Evolutionary conservation across 495 filamentous ascomycete genomes (phyloP).

Genomic region (Xanthoparmelia taractica): DNA sequence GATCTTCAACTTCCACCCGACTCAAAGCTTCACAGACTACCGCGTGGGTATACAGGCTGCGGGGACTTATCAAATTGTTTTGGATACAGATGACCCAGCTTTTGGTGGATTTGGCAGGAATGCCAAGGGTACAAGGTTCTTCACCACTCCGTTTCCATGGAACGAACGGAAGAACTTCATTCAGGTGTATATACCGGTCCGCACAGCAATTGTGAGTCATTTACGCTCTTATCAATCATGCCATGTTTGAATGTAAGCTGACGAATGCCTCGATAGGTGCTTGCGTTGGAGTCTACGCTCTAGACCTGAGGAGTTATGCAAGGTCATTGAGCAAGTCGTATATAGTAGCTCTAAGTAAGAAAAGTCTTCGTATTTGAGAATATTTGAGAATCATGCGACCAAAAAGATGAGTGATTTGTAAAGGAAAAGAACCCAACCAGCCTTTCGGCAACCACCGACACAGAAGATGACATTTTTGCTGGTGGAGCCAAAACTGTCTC

Average conservation of each 20-base stretch:
- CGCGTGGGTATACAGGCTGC: constrained; percentile 75
- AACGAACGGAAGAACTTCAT: constrained; percentile 81
- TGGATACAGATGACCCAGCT: constrained; percentile 69
- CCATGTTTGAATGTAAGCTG: constrained; percentile 14
- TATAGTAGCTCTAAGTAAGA: background rate
- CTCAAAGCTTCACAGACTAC: constrained; percentile 85
- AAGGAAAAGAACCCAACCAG: background rate
- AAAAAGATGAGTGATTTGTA: background rate
- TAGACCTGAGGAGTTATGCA: background rate
- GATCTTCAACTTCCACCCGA: constrained; percentile 93
- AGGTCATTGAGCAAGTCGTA: background rate
- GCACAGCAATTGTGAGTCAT: constrained; percentile 74
- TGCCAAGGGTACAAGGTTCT: constrained; percentile 71
- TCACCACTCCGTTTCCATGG: constrained; percentile 83
- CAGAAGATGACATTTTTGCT: background rate
- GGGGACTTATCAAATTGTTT: constrained; percentile 81
- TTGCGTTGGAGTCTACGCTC: constrained; percentile 27
- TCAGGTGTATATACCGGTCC: constrained; percentile 82
- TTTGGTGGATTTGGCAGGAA: constrained; percentile 78
- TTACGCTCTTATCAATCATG: background rate
- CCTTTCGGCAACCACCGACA: background rate
- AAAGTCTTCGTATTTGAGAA: background rate
- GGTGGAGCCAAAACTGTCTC: background rate
- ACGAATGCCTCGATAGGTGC: constrained; percentile 23
- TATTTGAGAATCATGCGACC: background rate